Evolutionary conservation across 768 basidiomycete genomes (phyloP).

Genomic region (Dacryopinax spathularia): DNA sequence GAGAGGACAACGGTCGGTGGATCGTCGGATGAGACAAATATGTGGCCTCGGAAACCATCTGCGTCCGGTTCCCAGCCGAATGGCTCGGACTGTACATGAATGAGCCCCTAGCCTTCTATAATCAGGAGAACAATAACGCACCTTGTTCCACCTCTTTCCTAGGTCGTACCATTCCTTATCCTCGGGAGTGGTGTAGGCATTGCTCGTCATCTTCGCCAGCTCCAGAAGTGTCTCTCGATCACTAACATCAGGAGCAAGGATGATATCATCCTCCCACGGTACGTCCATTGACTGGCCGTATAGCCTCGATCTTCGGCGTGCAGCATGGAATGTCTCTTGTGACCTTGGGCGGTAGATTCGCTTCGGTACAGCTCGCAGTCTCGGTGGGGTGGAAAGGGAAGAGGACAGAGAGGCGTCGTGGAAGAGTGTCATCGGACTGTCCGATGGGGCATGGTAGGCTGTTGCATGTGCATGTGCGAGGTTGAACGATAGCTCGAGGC

Average conservation of each 20-base stretch:
- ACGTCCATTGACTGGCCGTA: background rate
- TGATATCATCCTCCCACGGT: conserved; percentile 50
- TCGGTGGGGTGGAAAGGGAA: background rate
- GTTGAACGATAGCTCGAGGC: too few relatives aligned
- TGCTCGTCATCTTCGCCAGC: conserved; percentile 80
- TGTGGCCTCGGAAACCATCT: conserved; percentile 81
- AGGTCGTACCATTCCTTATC: conserved; percentile 58
- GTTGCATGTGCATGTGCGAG: too few relatives aligned
- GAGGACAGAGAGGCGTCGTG: conserved; percentile 12
- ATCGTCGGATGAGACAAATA: conserved; percentile 76
- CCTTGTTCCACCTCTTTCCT: conserved; percentile 46
- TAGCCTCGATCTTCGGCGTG: conserved; percentile 5
- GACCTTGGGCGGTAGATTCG: conserved; percentile 8
- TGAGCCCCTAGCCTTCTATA: background rate
- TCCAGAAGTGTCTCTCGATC: conserved; percentile 56
- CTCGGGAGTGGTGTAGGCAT: conserved; percentile 54
- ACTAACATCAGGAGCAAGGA: conserved; percentile 54
- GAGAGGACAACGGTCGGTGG: conserved; percentile 65
- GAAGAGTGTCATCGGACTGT: conserved; percentile 14
- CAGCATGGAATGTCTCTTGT: conserved; percentile 1
- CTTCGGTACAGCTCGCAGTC: conserved; percentile 5
- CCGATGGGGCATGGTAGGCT: too few relatives aligned
- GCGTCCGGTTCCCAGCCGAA: conserved; percentile 83
- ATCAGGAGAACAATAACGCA: conserved; percentile 21
- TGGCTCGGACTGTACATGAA: conserved; percentile 45